Percentiles rank a stretch among this genome's conserved stretches.
These are phyloP conservation scores for Suhomyces atakaporum DNA, from an alignment of 1,139 yeast genomes.

Conservation along the genomic window DNA sequence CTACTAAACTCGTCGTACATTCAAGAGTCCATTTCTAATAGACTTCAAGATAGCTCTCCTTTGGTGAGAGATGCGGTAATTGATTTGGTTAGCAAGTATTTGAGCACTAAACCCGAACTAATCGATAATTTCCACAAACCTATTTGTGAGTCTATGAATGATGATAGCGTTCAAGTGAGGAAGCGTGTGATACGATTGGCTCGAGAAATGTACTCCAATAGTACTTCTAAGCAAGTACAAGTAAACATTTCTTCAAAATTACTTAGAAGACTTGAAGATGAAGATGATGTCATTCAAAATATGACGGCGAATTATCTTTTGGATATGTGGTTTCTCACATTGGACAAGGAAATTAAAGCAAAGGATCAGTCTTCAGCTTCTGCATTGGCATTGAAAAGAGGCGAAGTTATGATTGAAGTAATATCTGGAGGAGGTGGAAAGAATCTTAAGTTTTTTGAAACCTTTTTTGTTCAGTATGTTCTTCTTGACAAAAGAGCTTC, in stretches of 20 bases:
- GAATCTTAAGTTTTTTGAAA: conserved; percentile 42
- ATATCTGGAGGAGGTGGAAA: conserved; percentile 35
- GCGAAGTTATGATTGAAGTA: conserved; percentile 39
- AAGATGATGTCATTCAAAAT: conserved; percentile 59
- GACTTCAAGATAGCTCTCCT: conserved; percentile 63
- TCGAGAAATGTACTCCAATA: conserved; percentile 45
- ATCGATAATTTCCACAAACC: conserved; percentile 51
- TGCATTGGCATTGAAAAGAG: conserved; percentile 8
- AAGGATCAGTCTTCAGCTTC: conserved; percentile 1
- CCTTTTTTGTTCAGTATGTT: conserved; percentile 44
- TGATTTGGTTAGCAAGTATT: conserved; percentile 60
- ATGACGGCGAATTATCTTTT: conserved; percentile 41
- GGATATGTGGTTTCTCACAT: conserved; percentile 46
- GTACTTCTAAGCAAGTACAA: conserved; percentile 36
- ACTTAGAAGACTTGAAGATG: conserved; percentile 63
- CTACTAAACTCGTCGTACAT: conserved; percentile 53
- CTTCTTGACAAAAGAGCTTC: conserved; percentile 24
- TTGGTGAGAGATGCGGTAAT: conserved; percentile 75
- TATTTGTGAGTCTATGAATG: conserved; percentile 53
- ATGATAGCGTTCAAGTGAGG: conserved; percentile 66
- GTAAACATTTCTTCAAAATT: conserved; percentile 51
- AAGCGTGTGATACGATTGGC: conserved; percentile 60
- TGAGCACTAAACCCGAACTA: conserved; percentile 45
- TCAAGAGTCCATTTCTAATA: conserved; percentile 51
- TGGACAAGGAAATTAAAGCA: conserved; percentile 11